phyloP scores from a whole-genome alignment of 495 filamentous ascomycete genomes.

The Thozetella sp. region DNA sequence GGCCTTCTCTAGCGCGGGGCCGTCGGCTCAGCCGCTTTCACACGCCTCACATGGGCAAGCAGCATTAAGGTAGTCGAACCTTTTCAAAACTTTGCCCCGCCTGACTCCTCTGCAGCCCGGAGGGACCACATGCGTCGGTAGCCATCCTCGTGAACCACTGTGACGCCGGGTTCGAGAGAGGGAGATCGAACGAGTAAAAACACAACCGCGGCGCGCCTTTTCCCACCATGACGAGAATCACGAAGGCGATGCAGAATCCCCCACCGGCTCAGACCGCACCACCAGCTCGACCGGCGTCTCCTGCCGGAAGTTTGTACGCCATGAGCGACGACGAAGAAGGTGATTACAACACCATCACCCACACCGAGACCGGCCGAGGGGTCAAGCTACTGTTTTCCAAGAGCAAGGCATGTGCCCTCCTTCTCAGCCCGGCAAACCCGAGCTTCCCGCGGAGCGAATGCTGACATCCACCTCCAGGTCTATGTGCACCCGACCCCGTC shows the following conservation, averaged over 20 bases:
- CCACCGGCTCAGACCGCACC: slow-evolving; percentile 5
- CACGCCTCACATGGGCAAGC: neutral
- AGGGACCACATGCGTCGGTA: neutral
- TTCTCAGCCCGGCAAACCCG: neutral
- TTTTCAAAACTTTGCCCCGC: neutral
- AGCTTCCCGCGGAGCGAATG: neutral
- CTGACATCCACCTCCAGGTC: slow-evolving; percentile 58
- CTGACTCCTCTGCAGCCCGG: neutral
- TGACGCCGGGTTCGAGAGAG: neutral
- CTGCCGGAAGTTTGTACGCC: slow-evolving; percentile 91
- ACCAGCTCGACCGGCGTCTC: slow-evolving; percentile 55
- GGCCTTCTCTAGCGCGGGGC: neutral
- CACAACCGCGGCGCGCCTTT: no score
- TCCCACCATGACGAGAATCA: slow-evolving; percentile 1
- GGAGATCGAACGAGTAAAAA: neutral
- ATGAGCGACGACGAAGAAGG: slow-evolving; percentile 95
- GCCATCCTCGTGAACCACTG: neutral
- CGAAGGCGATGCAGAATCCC: neutral
- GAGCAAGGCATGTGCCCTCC: slow-evolving; percentile 71
- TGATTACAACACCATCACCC: slow-evolving; percentile 94
- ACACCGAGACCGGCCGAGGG: slow-evolving; percentile 74
- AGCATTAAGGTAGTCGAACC: neutral
- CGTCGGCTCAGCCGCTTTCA: neutral
- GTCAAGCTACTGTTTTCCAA: slow-evolving; percentile 97
- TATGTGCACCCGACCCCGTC: slow-evolving; percentile 97